These are phyloP conservation scores for Fistulifera solaris DNA, from an alignment of 108 stramenopile species.

Conservation along the genomic window DNA sequence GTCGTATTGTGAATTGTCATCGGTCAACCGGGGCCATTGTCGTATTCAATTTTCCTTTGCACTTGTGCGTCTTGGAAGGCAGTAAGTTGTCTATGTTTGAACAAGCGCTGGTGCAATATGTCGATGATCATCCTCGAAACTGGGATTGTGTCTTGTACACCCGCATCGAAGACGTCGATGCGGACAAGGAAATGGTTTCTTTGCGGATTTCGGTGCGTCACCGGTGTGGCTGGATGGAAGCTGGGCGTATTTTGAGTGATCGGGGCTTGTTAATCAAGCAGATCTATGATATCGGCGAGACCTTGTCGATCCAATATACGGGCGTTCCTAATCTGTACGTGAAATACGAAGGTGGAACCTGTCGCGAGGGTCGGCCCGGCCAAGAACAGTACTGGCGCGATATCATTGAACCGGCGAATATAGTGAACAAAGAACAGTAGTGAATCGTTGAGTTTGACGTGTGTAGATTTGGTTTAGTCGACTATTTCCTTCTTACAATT, in stretches of 20 bases:
- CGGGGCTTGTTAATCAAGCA: not conserved
- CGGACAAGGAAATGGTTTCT: slow-evolving; percentile 25
- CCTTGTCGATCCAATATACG: no score
- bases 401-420: no score
- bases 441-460: no score
- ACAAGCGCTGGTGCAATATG: slow-evolving; percentile 41
- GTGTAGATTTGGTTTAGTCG: no score
- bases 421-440: no score
- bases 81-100: slow-evolving; percentile 42
- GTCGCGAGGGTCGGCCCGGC: no score
- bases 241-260: slow-evolving; percentile 18
- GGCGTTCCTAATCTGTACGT: no score
- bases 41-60: slow-evolving; percentile 25
- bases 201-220: slow-evolving; percentile 47
- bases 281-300: not conserved
- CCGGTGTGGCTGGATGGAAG: slow-evolving; percentile 55
- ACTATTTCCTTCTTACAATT: no score
- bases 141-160: slow-evolving; percentile 49
- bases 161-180: slow-evolving; percentile 39
- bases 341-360: no score
- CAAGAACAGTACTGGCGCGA: no score
- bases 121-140: slow-evolving; percentile 45
- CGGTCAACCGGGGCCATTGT: slow-evolving; percentile 57
- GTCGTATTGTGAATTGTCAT: slow-evolving; percentile 61
- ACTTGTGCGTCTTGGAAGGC: slow-evolving; percentile 31